phyloP scores from a whole-genome alignment of 768 basidiomycete species.

The Naganishia onofrii region DNA sequence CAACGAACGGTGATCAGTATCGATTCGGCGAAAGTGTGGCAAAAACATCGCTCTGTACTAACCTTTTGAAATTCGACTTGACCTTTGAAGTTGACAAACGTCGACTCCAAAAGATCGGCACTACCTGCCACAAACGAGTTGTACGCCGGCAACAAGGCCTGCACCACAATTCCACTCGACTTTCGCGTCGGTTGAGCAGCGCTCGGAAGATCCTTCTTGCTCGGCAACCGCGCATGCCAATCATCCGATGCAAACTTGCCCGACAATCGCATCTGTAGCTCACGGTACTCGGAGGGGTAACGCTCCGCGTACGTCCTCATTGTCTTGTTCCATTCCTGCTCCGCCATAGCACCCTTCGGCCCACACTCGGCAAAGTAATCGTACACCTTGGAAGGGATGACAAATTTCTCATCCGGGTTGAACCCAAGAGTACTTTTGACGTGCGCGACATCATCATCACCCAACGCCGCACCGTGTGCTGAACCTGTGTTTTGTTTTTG shows the following conservation, averaged over 20 bases:
- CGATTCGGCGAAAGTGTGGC: neutral
- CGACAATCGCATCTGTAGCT: conserved; percentile 37
- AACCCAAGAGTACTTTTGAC: conserved; percentile 48
- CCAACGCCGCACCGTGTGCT: conserved; percentile 49
- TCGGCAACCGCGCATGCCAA: conserved; percentile 39
- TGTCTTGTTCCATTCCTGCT: conserved; percentile 43
- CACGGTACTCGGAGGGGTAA: conserved; percentile 38
- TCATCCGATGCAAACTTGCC: conserved; percentile 40
- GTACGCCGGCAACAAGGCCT: conserved; percentile 40
- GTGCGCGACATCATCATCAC: conserved; percentile 46
- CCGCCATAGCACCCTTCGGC: conserved; percentile 37
- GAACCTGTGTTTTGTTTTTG: conserved; percentile 41
- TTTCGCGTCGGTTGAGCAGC: conserved; percentile 40
- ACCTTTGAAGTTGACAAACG: conserved; percentile 45
- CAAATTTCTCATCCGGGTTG: conserved; percentile 44
- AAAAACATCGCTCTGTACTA: neutral
- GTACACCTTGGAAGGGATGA: conserved; percentile 41
- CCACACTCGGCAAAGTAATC: conserved; percentile 45
- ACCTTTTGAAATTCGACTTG: conserved; percentile 49
- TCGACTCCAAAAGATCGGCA: conserved; percentile 48
- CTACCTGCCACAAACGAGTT: conserved; percentile 41
- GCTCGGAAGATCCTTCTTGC: conserved; percentile 37
- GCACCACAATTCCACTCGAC: conserved; percentile 41
- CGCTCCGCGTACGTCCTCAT: conserved; percentile 34
- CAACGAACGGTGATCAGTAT: neutral